A percentile compares a stretch with the other conserved stretches of the same genome.
phyloP scores from a whole-genome alignment of 495 filamentous ascomycete genomes.

The Aspergillus conjunctus region DNA sequence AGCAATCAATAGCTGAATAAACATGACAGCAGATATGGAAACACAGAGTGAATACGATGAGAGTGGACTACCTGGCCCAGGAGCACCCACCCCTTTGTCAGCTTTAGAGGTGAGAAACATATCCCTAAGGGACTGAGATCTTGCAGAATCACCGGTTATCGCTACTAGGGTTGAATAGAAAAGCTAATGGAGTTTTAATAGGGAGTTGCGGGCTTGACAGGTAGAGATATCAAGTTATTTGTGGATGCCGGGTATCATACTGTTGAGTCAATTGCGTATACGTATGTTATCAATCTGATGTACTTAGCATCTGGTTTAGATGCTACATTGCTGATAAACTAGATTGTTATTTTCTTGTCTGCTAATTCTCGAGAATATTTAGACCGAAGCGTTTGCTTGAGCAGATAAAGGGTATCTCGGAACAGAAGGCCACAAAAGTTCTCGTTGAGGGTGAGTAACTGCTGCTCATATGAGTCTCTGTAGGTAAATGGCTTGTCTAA shows the following conservation, averaged over 20 bases:
- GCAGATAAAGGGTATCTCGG: constrained; percentile 96
- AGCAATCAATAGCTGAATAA: not conserved
- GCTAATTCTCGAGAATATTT: not conserved
- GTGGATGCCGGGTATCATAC: constrained; percentile 93
- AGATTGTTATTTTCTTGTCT: not conserved
- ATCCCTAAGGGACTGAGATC: not conserved
- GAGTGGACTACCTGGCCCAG: constrained; percentile 71
- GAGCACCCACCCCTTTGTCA: constrained; percentile 88
- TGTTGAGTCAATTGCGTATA: constrained; percentile 93
- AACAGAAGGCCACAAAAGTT: constrained; percentile 93
- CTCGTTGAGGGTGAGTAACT: constrained; percentile 73
- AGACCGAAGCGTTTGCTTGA: constrained; percentile 81
- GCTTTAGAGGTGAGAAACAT: constrained; percentile 73
- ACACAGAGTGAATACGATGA: constrained; percentile 64
- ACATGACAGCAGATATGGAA: constrained; percentile 62
- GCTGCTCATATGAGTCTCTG: constrained; percentile 11
- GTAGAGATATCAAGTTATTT: constrained; percentile 89
- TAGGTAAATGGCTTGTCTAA: constrained; percentile 4
- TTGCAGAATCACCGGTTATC: not conserved
- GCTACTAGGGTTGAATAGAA: not conserved
- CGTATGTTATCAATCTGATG: constrained; percentile 46
- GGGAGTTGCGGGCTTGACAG: constrained; percentile 84
- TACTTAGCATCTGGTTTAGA: not conserved
- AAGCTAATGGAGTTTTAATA: constrained; percentile 34
- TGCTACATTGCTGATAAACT: not conserved